A percentile compares a stretch with the other conserved stretches of the same genome.
Evolutionary conservation across 192 early-diverging fungal genomes (phyloP).

Genomic region (Tieghemiomyces parasiticus): DNA sequence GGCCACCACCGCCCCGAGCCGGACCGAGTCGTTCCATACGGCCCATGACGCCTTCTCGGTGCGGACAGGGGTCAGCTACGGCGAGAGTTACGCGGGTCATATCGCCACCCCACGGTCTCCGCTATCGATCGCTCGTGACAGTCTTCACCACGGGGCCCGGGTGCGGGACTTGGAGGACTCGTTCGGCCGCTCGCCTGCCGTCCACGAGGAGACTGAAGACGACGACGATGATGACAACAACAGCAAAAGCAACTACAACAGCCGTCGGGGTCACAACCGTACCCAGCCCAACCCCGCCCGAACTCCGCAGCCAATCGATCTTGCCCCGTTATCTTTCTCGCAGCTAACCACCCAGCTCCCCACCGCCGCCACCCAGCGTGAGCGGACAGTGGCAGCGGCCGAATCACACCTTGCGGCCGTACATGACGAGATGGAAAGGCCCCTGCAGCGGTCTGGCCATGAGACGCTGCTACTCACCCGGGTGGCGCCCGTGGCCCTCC

Average conservation of each 20-base stretch:
- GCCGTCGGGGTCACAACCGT: no score
- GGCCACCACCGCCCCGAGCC: neutral
- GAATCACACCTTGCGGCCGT: neutral
- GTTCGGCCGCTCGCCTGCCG: neutral
- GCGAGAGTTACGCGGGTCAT: neutral
- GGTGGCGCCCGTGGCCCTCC: conserved; percentile 7
- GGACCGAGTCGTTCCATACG: conserved; percentile 5
- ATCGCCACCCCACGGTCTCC: neutral
- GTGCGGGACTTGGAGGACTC: neutral
- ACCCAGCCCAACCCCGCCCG: no score
- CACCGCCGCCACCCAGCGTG: neutral
- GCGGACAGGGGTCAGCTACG: neutral
- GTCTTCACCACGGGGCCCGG: neutral
- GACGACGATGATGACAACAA: no score
- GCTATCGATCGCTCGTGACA: neutral
- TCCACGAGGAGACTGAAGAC: neutral
- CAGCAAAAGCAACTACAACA: no score
- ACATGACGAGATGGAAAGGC: neutral
- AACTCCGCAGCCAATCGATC: neutral
- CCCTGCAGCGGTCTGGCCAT: neutral
- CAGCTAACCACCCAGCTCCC: neutral
- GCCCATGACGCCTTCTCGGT: neutral
- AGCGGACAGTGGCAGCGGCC: neutral
- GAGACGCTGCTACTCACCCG: conserved; percentile 2
- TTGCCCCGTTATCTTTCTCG: neutral